Base-by-base conservation (phyloP, 164 flowering plant species). In the Aristolochia californica region DNA sequence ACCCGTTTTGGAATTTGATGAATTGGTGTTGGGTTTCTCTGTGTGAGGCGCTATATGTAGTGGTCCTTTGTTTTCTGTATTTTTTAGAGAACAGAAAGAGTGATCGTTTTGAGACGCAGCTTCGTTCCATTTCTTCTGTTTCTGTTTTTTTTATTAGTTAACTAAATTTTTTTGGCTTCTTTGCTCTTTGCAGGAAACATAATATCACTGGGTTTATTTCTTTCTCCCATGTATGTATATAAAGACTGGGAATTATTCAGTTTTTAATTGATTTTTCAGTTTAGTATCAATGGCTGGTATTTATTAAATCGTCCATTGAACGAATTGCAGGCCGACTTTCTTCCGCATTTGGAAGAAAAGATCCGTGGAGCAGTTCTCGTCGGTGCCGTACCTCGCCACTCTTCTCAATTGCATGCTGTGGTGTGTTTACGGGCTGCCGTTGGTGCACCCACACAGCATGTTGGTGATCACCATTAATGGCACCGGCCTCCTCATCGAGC, bases 351-450 rank as follows among this genome's bases (percentile, higher is more conserved):
- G 85, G 79, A 84, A 82, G 72, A 86, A 81, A 51, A 70, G 70
- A 26, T 74, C 95, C 24, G 95, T 88, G 60, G 93, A 83, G 63
- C 83, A 82, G 38, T 88, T 70, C 84, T 88, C 96, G 28, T 61
- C 90, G 27, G 71, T 56, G 1, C 93, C 95, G 44, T 88, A 91
- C 67, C 66, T 91, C 1, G 91, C 83, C 7, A 78, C 88, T 4
- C 76, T 91, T 9, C 45, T 82, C 12, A 86, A 83, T 64, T 84
- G 88, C 78, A 70, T 85, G 81, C 69, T 86, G 0, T 91, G 96
- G 95, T 72, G 79, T 12, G 55, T 83, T 38, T 88, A 91, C 63
- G 98, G 91, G 0, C 65, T 91, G 3, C 97, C 97, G 2, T 7
- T 82, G 62, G 86, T 91, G 53, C 80, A 75, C 67, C 90, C 88